Conservation (phyloP, 2,329 filamentous ascomycete genomes). For the Remersonia thermophila region DNA sequence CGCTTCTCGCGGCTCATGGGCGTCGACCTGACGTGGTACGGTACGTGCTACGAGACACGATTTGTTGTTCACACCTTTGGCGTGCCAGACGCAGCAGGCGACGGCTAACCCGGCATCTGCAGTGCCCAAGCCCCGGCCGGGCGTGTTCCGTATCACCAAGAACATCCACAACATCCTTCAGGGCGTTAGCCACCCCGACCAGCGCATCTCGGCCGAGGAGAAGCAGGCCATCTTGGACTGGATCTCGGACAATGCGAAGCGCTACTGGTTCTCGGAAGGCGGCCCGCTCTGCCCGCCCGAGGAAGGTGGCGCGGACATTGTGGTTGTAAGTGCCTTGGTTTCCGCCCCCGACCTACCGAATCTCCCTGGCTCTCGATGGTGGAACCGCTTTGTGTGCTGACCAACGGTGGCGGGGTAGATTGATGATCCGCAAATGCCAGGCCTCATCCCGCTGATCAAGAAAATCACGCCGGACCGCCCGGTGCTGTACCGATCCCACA, state of each 20-base stretch:
- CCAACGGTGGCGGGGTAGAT: slow-evolving; percentile 36
- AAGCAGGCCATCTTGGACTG: slow-evolving; percentile 54
- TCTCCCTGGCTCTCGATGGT: background rate
- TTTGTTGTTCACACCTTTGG: too few species aligned
- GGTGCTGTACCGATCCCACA: slow-evolving; percentile 70
- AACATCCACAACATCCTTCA: slow-evolving; percentile 83
- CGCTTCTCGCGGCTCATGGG: slow-evolving; percentile 55
- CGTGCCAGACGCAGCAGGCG: too few species aligned
- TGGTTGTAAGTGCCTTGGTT: slow-evolving; percentile 41
- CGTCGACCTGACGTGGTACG: slow-evolving; percentile 63
- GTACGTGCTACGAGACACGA: slow-evolving; percentile 27
- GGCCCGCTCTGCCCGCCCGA: slow-evolving; percentile 53
- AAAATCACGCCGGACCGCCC: slow-evolving; percentile 57
- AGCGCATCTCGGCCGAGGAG: slow-evolving; percentile 51
- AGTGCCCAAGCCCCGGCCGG: slow-evolving; percentile 68
- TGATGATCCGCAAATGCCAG: slow-evolving; percentile 78
- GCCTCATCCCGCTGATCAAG: slow-evolving; percentile 64
- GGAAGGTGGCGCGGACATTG: slow-evolving; percentile 62
- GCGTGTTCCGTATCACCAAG: slow-evolving; percentile 74
- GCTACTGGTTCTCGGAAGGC: slow-evolving; percentile 59
- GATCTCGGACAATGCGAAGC: slow-evolving; percentile 59
- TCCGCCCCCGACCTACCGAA: background rate
- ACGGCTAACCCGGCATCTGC: too few species aligned
- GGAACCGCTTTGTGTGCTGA: slow-evolving; percentile 8
- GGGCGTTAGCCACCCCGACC: slow-evolving; percentile 54